Evolutionary conservation across 257 asterid genomes (phyloP).

Genomic region (Solanum piurae): DNA sequence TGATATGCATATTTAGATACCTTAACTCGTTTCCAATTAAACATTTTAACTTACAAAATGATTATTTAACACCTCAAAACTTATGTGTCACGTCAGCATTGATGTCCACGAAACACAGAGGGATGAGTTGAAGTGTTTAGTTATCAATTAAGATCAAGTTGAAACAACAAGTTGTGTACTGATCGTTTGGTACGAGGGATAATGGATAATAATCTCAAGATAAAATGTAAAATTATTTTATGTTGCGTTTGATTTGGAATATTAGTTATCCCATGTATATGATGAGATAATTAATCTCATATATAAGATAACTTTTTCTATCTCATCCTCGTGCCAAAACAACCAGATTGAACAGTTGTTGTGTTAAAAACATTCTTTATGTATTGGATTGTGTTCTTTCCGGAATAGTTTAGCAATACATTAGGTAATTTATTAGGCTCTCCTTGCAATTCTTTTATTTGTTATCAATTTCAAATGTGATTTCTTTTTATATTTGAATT

Average conservation of each 20-base stretch:
- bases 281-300: neutral
- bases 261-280: too few relatives aligned
- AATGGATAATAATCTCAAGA: fast-evolving
- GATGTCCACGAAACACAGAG: fast-evolving
- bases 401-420: neutral
- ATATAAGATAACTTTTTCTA: neutral
- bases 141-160: neutral
- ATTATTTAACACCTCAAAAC: neutral
- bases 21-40: neutral
- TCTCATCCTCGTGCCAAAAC: neutral
- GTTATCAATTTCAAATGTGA: too few relatives aligned
- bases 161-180: neutral
- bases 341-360: neutral
- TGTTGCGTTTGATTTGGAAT: too few relatives aligned
- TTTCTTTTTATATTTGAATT: too few relatives aligned
- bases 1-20: too few relatives aligned
- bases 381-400: neutral
- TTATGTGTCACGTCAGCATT: fast-evolving
- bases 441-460: neutral
- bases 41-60: neutral
- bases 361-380: neutral
- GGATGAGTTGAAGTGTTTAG: neutral
- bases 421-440: neutral
- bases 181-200: neutral
- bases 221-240: neutral